Base-by-base conservation (phyloP, 2,329 filamentous ascomycete genomes). In the Amphichorda felina region DNA sequence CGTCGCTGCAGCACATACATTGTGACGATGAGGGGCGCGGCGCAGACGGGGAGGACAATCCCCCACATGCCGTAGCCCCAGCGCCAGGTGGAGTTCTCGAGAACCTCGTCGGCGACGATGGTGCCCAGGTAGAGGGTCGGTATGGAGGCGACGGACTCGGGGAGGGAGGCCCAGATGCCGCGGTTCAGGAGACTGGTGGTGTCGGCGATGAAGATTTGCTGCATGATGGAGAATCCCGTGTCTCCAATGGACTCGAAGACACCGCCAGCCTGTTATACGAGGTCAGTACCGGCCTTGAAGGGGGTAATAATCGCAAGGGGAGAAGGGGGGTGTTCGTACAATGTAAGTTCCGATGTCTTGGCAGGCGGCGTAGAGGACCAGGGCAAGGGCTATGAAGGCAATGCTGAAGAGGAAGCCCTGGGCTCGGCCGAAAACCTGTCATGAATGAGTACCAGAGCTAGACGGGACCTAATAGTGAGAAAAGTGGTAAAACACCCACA, bases 221-320 rank as follows among this genome's bases (percentile, higher is more conserved):
- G 50, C 41, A 50, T 55, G 11, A 57, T 53, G 10, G 41, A 43
- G 35, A 52, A 57, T 13, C 50, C 51, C 0, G 51, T 53, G 9
- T 49, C 50, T n/a, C 75, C 75, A 29, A 74, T 65, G n/a, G 66
- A 65, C 44, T 78, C 77, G 38, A 79, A 73, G 8, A 79, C 68
- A 33, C 71, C 63, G 7, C 66, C 70, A 3, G 68, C 47, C 51
- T 52, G 4, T 22, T 5, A n/a, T n/a, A n/a, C n/a, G n/a, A n/a
- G n/a, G n/a, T n/a, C n/a, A n/a, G n/a, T n/a, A n/a, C n/a, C n/a
- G n/a, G n/a, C n/a, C n/a, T n/a, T n/a, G n/a, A n/a, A n/a, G n/a
- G n/a, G n/a, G n/a, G n/a, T n/a, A n/a, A n/a, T n/a, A n/a, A n/a
- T n/a, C n/a, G n/a, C n/a, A n/a, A n/a, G n/a, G n/a, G n/a, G n/a